Conservation (phyloP, 2,329 filamentous ascomycete species). For the Zymoseptoria tritici region DNA sequence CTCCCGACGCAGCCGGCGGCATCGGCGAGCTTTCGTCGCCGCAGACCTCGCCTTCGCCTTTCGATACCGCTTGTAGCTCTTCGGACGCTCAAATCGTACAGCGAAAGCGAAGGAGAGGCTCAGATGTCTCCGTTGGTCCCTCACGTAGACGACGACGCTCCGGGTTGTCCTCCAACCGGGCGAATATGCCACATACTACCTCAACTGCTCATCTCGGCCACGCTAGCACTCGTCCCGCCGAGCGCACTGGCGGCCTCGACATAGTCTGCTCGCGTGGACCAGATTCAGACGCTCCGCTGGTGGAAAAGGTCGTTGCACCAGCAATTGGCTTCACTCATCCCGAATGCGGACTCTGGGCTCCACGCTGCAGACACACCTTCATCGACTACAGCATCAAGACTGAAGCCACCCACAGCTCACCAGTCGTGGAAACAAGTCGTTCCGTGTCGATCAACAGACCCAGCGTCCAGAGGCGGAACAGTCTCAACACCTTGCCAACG, state of each 20-base stretch:
- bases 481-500: not conserved
- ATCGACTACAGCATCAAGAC: not conserved
- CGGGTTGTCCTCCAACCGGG: too few species aligned
- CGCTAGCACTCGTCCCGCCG: too few species aligned
- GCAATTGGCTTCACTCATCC: not conserved
- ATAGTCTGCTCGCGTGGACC: not conserved
- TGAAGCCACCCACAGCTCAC: not conserved
- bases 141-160: not conserved
- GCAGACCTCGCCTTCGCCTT: not conserved
- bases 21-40: not conserved
- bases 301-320: not conserved
- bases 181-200: too few species aligned
- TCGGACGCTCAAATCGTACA: not conserved
- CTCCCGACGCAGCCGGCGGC: not conserved
- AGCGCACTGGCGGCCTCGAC: not conserved
- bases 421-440: not conserved
- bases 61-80: not conserved
- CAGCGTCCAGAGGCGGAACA: not conserved
- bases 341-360: not conserved
- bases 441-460: not conserved
- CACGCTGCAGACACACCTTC: not conserved
- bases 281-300: not conserved
- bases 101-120: not conserved
- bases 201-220: too few species aligned
- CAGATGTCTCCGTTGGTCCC: not conserved